Base-by-base conservation (phyloP, 2,329 filamentous ascomycete genomes). In the Neofusicoccum sp. region DNA sequence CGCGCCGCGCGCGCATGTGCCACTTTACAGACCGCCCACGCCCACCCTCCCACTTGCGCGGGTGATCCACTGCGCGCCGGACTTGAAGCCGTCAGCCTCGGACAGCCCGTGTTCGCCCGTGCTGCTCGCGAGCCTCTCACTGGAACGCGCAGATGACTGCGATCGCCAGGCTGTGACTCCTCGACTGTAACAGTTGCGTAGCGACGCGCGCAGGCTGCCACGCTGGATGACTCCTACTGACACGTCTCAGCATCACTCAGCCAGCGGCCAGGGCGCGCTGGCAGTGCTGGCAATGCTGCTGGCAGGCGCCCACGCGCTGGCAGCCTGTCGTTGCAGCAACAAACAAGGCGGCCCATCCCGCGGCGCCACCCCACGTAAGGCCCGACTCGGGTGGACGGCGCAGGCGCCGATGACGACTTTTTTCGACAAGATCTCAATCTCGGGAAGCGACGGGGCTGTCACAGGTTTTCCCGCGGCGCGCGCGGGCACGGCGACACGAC, bases 221-320 rank as follows among this genome's bases (percentile, higher is more conserved):
- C 41, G 7, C 20, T 12, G 33, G 36, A 34, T 38, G 47, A 36
- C 3, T 38, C 51, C 33, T 20, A 38, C 30, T 33, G 51, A 30
- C 51, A 56, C 51, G 51, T 56, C 51, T 56, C 36, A 48, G 28
- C 28, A 24, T 33, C 45, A 33, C 45, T 48, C 45, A 48, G 45
- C 20, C 45, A 49, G 16, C 41, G 41, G 20, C 20, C 41, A 11
- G 11, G 16, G n/a, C 41, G 8, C 41, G 41, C 41, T 44, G 41
- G 44, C 44, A 3, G 6, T 20, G 44, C 44, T 33, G 44, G 36
- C 9, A 24, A 41, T 41, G 45, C 45, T 34, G 45, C 45, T 49
- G 45, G 47, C 38, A 7, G 38, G 14, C 8, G 38, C 14, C 28
- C 33, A 2, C 20, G 31, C 24, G 51, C 33, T 41, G 38, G 51